A percentile compares a stretch with the other conserved stretches of the same genome.
These are phyloP conservation scores for Amauroascus verrucosus DNA, from an alignment of 2,329 filamentous ascomycete genomes.

Conservation along the genomic window DNA sequence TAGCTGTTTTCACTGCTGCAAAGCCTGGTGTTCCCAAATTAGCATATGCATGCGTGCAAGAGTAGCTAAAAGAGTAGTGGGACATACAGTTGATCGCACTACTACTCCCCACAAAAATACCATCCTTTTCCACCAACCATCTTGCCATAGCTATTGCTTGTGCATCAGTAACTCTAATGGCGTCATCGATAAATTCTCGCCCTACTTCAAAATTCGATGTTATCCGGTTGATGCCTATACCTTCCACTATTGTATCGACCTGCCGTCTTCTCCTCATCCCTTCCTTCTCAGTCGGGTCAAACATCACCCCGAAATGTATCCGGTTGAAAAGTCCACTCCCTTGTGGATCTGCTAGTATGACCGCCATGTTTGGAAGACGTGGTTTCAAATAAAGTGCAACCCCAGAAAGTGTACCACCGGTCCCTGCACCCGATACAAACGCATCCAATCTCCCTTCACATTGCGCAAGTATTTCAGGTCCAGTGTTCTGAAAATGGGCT, in stretches of 20 bases:
- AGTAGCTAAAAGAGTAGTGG: neutral
- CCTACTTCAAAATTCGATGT: conserved; percentile 88
- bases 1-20: conserved; percentile 39
- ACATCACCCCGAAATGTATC: conserved; percentile 91
- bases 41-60: neutral
- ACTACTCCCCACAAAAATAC: conserved; percentile 87
- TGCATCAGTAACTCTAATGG: conserved; percentile 73
- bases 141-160: conserved; percentile 91
- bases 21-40: conserved; percentile 30
- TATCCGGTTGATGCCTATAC: conserved; percentile 89
- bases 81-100: conserved; percentile 82
- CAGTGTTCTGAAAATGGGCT: conserved; percentile 72
- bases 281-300: conserved; percentile 76
- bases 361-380: conserved; percentile 49
- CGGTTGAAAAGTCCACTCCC: conserved; percentile 90
- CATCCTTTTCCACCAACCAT: conserved; percentile 91
- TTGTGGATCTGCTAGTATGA: conserved; percentile 87
- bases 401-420: conserved; percentile 84
- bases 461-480: conserved; percentile 79
- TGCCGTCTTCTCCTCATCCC: conserved; percentile 81
- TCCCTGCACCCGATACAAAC: conserved; percentile 88
- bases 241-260: conserved; percentile 92
- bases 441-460: conserved; percentile 65
- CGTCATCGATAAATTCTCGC: conserved; percentile 76
- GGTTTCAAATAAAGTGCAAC: conserved; percentile 77